Conservation (phyloP, 352 stramenopile species). For the Phytopythium boreale region DNA sequence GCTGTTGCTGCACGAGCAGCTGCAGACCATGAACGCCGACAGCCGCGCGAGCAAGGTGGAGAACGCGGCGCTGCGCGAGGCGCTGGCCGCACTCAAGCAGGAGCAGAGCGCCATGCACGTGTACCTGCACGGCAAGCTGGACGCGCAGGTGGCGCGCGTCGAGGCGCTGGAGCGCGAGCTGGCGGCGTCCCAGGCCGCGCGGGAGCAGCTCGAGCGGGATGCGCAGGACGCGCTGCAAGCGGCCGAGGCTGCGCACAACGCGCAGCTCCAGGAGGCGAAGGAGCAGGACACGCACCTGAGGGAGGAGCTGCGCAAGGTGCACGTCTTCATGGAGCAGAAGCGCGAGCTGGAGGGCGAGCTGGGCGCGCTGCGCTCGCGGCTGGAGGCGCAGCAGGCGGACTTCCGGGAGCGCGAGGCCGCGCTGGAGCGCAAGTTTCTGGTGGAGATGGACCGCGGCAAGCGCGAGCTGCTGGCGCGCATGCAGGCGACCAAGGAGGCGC, state of each 20-base stretch:
- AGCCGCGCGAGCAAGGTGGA: slow-evolving; percentile 42
- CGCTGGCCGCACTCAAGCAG: slow-evolving; percentile 33
- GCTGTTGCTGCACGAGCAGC: slow-evolving; percentile 58
- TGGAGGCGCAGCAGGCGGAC: slow-evolving; percentile 24
- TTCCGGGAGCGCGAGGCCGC: slow-evolving; percentile 36
- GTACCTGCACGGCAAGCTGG: slow-evolving; percentile 83
- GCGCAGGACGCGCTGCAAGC: slow-evolving; percentile 13
- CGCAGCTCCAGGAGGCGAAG: slow-evolving; percentile 11
- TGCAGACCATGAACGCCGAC: slow-evolving; percentile 28
- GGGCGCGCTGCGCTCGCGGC: slow-evolving; percentile 24
- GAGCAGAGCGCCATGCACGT: slow-evolving; percentile 86
- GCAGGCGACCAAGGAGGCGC: slow-evolving; percentile 47
- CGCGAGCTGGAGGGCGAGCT: slow-evolving; percentile 38
- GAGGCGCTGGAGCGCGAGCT: slow-evolving; percentile 41
- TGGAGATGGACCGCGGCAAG: slow-evolving; percentile 66
- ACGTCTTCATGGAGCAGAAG: slow-evolving; percentile 57
- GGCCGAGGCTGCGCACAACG: not conserved
- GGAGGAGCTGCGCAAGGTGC: slow-evolving; percentile 44
- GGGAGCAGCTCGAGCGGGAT: not conserved
- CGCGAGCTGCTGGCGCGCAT: slow-evolving; percentile 61
- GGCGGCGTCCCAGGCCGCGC: slow-evolving; percentile 14
- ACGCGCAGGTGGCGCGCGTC: slow-evolving; percentile 73
- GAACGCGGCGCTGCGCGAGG: slow-evolving; percentile 40
- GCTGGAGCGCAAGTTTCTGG: slow-evolving; percentile 56
- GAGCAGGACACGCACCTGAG: slow-evolving; percentile 15